phyloP scores from a whole-genome alignment of 1,139 yeast genomes.

The Taphrina deformans region DNA sequence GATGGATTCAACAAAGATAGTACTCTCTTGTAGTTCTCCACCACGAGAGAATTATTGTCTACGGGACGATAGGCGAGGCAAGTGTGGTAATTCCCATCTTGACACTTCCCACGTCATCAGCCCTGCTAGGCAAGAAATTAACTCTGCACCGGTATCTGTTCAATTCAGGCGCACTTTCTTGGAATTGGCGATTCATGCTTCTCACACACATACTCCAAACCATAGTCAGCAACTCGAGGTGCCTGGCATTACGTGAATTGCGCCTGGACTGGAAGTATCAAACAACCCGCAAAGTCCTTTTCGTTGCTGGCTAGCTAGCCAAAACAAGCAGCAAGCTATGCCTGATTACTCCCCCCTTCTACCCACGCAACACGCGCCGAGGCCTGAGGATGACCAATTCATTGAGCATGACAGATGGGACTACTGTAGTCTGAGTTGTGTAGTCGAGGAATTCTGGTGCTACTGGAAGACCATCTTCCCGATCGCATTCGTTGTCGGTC shows the following conservation, averaged over 20 bases:
- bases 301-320: too few species aligned
- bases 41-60: too few species aligned
- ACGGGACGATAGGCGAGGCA: not conserved
- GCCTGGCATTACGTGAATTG: too few species aligned
- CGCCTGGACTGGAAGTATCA: too few species aligned
- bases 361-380: constrained; percentile 21
- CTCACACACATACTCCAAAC: too few species aligned
- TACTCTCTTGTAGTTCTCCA: too few species aligned
- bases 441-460: constrained; percentile 32
- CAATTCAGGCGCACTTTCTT: too few species aligned
- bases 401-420: constrained; percentile 27
- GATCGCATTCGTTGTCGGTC: constrained; percentile 20
- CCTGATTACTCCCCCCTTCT: constrained; percentile 27
- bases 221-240: too few species aligned
- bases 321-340: not conserved
- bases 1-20: too few species aligned
- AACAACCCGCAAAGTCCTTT: too few species aligned
- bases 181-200: too few species aligned
- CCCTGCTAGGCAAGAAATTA: not conserved
- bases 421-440: constrained; percentile 17
- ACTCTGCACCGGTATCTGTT: too few species aligned
- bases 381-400: constrained; percentile 30
- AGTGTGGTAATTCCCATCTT: not conserved
- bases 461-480: constrained; percentile 33
- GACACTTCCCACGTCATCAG: not conserved